A percentile compares a stretch with the other conserved stretches of the same genome.
phyloP scores from a whole-genome alignment of 257 asterid species.

The Primulina eburnea region DNA sequence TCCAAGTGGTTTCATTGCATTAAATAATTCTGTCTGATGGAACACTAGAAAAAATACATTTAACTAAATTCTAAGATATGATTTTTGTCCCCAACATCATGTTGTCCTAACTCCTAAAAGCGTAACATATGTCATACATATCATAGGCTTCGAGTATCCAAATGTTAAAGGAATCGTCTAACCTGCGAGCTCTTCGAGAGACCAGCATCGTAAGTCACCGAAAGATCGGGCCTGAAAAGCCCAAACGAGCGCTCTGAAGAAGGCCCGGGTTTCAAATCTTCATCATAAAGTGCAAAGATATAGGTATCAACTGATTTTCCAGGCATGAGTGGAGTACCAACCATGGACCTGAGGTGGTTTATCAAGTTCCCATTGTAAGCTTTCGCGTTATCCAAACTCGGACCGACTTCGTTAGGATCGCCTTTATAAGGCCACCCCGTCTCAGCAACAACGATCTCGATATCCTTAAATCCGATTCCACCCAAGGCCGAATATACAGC shows the following conservation, averaged over 20 bases:
- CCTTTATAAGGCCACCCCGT: conserved; percentile 99
- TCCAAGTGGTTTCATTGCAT: not conserved
- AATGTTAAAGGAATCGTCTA: conserved; percentile 6
- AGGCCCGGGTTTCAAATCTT: conserved; percentile 84
- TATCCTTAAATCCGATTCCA: conserved; percentile 66
- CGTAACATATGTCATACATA: too few relatives aligned
- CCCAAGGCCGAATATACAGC: conserved; percentile 83
- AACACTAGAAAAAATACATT: too few relatives aligned
- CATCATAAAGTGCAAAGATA: conserved; percentile 89
- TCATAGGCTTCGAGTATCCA: not conserved
- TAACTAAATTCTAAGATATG: too few relatives aligned
- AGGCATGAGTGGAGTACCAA: conserved; percentile 96
- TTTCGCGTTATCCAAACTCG: conserved; percentile 70
- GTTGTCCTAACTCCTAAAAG: too few relatives aligned
- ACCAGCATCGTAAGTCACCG: conserved; percentile 57
- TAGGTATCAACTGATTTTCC: conserved; percentile 92
- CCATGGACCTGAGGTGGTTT: conserved; percentile 74
- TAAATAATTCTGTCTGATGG: not conserved
- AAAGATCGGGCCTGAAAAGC: conserved; percentile 69
- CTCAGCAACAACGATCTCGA: conserved; percentile 94
- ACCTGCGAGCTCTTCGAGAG: conserved; percentile 68
- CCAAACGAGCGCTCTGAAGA: conserved; percentile 82
- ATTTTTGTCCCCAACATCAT: too few relatives aligned
- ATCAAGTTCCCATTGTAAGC: conserved; percentile 90
- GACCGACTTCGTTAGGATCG: conserved; percentile 82